A percentile compares a stretch with the other conserved stretches of the same genome.
Conservation (phyloP, 495 filamentous ascomycete species). For the Xeromyces bisporus region DNA sequence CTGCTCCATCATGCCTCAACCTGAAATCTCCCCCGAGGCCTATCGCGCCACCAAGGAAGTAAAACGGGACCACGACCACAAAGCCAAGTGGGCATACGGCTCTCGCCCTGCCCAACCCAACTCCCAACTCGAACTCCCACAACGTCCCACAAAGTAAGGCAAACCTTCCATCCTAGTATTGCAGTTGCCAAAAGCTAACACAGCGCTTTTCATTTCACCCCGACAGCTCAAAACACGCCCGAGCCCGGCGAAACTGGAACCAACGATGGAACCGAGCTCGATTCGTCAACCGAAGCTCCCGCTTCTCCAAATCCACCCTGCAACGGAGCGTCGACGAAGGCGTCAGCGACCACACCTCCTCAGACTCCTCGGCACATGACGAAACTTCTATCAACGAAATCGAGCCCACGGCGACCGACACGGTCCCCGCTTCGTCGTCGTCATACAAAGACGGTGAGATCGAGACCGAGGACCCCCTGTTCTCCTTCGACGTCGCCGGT, state of each 20-base stretch:
- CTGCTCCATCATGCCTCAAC: conserved; percentile 2
- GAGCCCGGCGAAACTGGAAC: too few relatives aligned
- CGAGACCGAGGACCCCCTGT: conserved; percentile 24
- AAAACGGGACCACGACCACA: conserved; percentile 33
- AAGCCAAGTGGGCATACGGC: conserved; percentile 38
- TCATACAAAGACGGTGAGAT: too few relatives aligned
- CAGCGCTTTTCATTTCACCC: too few relatives aligned
- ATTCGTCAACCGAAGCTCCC: conserved; percentile 14
- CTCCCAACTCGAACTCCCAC: conserved; percentile 6
- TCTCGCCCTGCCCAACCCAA: conserved; percentile 8
- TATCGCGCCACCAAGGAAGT: conserved; percentile 13
- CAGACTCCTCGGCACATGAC: conserved; percentile 15
- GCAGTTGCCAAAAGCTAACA: too few relatives aligned
- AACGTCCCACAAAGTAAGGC: conserved; percentile 17
- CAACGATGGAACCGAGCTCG: too few relatives aligned
- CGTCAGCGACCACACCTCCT: conserved; percentile 9
- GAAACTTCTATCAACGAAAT: conserved; percentile 27
- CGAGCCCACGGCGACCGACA: conserved; percentile 23
- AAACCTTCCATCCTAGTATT: too few relatives aligned
- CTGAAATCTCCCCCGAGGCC: conserved; percentile 6
- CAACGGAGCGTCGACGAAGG: conserved; percentile 19
- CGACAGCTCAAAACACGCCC: too few relatives aligned
- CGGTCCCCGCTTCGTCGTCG: conserved; percentile 3
- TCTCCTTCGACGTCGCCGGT: conserved; percentile 34
- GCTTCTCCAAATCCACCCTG: conserved; percentile 19